These are phyloP conservation scores for Bipolaris victoriae DNA, from an alignment of 2,329 filamentous ascomycete species.

Conservation along the genomic window DNA sequence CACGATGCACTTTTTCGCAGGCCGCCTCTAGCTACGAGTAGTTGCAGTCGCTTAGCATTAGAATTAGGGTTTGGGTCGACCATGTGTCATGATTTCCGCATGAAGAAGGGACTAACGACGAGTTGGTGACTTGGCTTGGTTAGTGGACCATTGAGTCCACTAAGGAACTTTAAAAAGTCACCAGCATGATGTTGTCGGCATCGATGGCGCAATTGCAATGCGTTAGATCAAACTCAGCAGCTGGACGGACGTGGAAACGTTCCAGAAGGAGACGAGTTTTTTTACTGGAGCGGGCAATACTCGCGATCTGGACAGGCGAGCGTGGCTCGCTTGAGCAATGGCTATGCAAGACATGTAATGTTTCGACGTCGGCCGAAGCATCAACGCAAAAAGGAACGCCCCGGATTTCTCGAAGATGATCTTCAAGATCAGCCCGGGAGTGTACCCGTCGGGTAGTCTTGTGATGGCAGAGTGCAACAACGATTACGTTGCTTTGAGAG, in stretches of 20 bases:
- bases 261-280: slow-evolving; percentile 14
- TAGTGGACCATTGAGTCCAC: slow-evolving; percentile 19
- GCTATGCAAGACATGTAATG: too few species aligned
- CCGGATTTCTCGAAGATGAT: neutral
- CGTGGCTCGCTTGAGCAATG: neutral
- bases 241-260: slow-evolving; percentile 14
- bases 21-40: slow-evolving; percentile 9
- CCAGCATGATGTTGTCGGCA: slow-evolving; percentile 14
- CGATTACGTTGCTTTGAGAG: slow-evolving; percentile 17
- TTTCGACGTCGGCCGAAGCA: too few species aligned
- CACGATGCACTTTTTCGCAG: slow-evolving; percentile 10
- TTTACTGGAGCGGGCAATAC: too few species aligned
- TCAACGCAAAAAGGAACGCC: too few species aligned
- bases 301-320: neutral
- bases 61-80: slow-evolving; percentile 20
- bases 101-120: slow-evolving; percentile 17
- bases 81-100: slow-evolving; percentile 31
- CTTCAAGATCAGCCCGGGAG: slow-evolving; percentile 13
- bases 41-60: slow-evolving; percentile 13
- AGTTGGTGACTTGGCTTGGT: slow-evolving; percentile 21
- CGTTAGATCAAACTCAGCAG: slow-evolving; percentile 10
- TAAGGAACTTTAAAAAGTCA: slow-evolving; percentile 24
- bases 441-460: slow-evolving; percentile 25
- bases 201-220: slow-evolving; percentile 17
- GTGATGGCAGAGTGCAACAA: slow-evolving; percentile 19